Base-by-base conservation (phyloP, 2,329 filamentous ascomycete species). In the Neurospora sp. region DNA sequence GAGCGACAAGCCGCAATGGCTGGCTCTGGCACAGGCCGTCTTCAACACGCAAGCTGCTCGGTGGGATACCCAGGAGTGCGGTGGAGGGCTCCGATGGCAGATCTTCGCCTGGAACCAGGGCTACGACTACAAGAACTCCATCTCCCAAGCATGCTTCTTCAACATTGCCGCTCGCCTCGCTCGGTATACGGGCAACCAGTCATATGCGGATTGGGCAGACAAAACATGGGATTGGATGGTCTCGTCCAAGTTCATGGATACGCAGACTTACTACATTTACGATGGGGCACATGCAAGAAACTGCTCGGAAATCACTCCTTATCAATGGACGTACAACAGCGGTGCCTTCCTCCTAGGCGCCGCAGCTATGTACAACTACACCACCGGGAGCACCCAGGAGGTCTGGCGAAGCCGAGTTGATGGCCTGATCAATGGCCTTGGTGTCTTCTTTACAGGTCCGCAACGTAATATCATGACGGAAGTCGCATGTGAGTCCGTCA, bases 71-170 rank as follows among this genome's bases (percentile, higher is more conserved):
- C 79, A 83, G 0, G 81, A 87, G 68, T 96, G 93, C 75, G 84
- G 83, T n/a, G 93, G 93, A 52, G 93, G 93, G 6, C 79, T 96
- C 68, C 87, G 91, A 72, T 95, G 92, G 92, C 93, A 97, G 80
- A 93, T 97, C 67, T 95, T 91, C 77, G 84, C 87, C 0, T 93
- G 92, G 83, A 96, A 96, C 77, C 88, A 86, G 52, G 93, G 93
- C 15, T 97, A 90, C 78, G 83, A 86, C 73, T 92, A 92, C 83
- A 93, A 87, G 75, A 86, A 86, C 72, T 80, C 82, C n/a, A 81
- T 84, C 10, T 81, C 83, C 3, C 85, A 85, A 72, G 84, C 80
- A 5, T 81, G 81, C 72, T 84, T 86, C 76, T 85, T 87, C 78
- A 84, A 85, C 70, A 74, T 86, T 7, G 82, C 81, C 10, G 84